A percentile compares a stretch with the other conserved stretches of the same genome.
These are phyloP conservation scores for Ustanciosporium gigantosporum DNA, from an alignment of 1,284 basidiomycete species.

Conservation along the genomic window DNA sequence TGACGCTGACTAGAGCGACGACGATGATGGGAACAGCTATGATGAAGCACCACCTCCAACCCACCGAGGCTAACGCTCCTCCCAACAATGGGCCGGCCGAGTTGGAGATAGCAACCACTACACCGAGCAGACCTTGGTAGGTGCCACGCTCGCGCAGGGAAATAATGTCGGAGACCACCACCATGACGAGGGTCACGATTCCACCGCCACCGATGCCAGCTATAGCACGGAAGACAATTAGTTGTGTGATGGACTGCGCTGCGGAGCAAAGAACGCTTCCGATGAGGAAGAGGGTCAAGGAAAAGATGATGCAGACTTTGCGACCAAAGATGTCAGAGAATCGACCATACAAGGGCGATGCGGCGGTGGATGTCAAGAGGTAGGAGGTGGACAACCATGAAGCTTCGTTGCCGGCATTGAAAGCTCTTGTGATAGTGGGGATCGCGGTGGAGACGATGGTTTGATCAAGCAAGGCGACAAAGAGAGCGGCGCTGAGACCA, in stretches of 20 bases:
- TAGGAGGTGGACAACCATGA: constrained; percentile 63
- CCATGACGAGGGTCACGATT: constrained; percentile 69
- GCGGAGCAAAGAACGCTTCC: constrained; percentile 60
- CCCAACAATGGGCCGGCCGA: constrained; percentile 44
- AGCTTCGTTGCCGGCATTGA: constrained; percentile 60
- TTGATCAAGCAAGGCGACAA: constrained; percentile 59
- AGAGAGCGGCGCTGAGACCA: constrained; percentile 65
- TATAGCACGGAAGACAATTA: constrained; percentile 73
- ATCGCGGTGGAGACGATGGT: constrained; percentile 61
- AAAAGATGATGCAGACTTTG: constrained; percentile 70
- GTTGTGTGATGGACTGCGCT: constrained; percentile 66
- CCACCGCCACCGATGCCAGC: constrained; percentile 73
- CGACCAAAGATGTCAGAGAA: constrained; percentile 73
- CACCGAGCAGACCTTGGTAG: constrained; percentile 47
- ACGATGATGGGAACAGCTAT: constrained; percentile 28
- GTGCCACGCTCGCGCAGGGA: constrained; percentile 42
- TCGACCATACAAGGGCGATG: constrained; percentile 58
- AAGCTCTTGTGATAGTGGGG: constrained; percentile 49
- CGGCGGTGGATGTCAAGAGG: constrained; percentile 60
- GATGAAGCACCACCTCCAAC: constrained; percentile 40
- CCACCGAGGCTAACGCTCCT: constrained; percentile 31
- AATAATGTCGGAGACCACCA: constrained; percentile 45
- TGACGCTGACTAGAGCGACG: constrained; percentile 18
- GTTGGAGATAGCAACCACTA: constrained; percentile 41
- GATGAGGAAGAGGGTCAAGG: constrained; percentile 67